A percentile compares a stretch with the other conserved stretches of the same genome.
Conservation (phyloP, 1,139 yeast species). For the Yamadazyma aaseri region DNA sequence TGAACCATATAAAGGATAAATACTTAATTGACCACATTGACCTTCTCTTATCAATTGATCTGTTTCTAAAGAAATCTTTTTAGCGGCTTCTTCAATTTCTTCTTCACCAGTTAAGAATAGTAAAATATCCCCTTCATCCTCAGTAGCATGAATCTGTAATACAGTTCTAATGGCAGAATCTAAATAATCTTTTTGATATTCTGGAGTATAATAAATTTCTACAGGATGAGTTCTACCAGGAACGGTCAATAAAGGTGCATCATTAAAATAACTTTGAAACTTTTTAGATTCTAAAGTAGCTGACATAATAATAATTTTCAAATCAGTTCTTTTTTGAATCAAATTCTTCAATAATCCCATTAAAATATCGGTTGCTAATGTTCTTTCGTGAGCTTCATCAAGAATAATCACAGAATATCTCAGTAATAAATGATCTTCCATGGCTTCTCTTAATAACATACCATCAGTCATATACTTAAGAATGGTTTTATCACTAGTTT, state of each 20-base stretch:
- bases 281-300: conserved; percentile 98
- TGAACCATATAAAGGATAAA: conserved; percentile 93
- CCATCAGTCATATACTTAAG: conserved; percentile 98
- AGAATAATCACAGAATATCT: conserved; percentile 87
- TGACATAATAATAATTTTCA: conserved; percentile 92
- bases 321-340: conserved; percentile 74
- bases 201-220: conserved; percentile 95
- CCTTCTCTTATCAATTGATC: conserved; percentile 88
- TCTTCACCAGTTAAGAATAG: conserved; percentile 95
- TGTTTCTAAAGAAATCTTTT: conserved; percentile 81
- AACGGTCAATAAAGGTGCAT: conserved; percentile 92
- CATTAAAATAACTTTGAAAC: conserved; percentile 83
- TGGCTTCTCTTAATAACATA: conserved; percentile 95
- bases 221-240: conserved; percentile 99
- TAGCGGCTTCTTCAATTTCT: conserved; percentile 95
- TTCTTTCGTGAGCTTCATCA: conserved; percentile 98
- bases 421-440: conserved; percentile 85
- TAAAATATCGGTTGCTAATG: conserved; percentile 91
- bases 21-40: conserved; percentile 83
- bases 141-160: conserved; percentile 93
- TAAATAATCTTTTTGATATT: conserved; percentile 89
- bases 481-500: conserved; percentile 74
- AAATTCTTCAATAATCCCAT: conserved; percentile 94
- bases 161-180: conserved; percentile 96
- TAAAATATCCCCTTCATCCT: conserved; percentile 88